A percentile compares a stretch with the other conserved stretches of the same genome.
Conservation (phyloP, 192 early-diverging fungal genomes). For the Backusella luteola region DNA sequence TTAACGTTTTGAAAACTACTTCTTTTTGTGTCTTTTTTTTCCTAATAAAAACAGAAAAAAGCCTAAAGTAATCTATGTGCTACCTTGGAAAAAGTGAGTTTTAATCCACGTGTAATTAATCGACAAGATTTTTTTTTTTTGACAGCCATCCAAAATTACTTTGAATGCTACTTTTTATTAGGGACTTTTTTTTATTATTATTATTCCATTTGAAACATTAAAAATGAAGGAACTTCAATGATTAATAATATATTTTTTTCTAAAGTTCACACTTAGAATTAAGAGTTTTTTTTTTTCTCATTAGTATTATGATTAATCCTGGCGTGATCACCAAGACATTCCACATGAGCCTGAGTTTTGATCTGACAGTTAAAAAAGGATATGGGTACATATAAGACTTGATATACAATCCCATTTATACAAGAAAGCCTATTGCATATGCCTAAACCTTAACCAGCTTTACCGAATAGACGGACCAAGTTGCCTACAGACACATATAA, state of each 20-base stretch:
- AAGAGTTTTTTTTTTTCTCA: neutral
- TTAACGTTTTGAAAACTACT: neutral
- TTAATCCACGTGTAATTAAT: slow-evolving; percentile 1
- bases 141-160: neutral
- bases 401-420: neutral
- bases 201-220: neutral
- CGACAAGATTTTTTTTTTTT: neutral
- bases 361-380: neutral
- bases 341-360: neutral
- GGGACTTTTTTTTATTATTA: neutral
- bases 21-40: neutral
- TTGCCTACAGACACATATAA: too few relatives aligned
- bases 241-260: neutral
- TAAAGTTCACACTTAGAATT: neutral
- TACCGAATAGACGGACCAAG: too few relatives aligned
- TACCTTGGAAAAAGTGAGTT: neutral
- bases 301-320: neutral
- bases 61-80: neutral
- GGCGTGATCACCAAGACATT: neutral
- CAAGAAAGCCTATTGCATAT: too few relatives aligned
- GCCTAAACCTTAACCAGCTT: too few relatives aligned
- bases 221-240: neutral
- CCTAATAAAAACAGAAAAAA: neutral
- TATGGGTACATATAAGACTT: neutral
- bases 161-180: neutral